Conservation (phyloP, 768 basidiomycete genomes). For the Mycena rebaudengoi region DNA sequence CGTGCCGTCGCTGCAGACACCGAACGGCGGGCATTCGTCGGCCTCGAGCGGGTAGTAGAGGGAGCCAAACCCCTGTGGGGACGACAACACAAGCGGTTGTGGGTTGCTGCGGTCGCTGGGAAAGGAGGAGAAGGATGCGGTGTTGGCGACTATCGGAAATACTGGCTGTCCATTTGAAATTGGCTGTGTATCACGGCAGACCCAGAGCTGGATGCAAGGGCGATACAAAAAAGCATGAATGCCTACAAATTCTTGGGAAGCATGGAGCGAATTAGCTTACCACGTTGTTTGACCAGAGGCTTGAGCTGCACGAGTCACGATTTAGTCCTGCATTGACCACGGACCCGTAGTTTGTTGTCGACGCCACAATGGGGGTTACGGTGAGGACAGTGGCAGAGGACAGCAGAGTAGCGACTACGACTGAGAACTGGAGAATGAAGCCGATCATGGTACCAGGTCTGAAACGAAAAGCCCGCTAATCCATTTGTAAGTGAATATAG, state of each 20-base stretch:
- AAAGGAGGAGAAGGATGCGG: constrained; percentile 7
- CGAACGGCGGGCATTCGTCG: constrained; percentile 20
- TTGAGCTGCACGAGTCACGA: constrained; percentile 23
- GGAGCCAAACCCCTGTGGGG: constrained; percentile 13
- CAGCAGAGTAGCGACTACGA: too few relatives aligned
- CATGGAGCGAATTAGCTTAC: too few relatives aligned
- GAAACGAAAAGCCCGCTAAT: too few relatives aligned
- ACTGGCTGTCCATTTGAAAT: neutral
- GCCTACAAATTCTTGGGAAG: too few relatives aligned
- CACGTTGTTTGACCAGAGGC: constrained; percentile 6
- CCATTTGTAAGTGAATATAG: too few relatives aligned
- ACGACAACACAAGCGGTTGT: constrained; percentile 2
- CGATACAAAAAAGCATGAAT: too few relatives aligned
- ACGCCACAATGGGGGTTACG: constrained; percentile 19
- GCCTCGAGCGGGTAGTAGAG: constrained; percentile 14
- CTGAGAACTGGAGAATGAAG: too few relatives aligned
- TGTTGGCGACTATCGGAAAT: constrained; percentile 5
- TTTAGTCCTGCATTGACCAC: neutral
- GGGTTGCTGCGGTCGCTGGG: neutral
- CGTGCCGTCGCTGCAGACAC: constrained; percentile 17
- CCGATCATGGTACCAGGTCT: too few relatives aligned
- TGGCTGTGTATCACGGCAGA: constrained; percentile 23
- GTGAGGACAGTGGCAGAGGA: too few relatives aligned
- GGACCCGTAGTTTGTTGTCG: constrained; percentile 20
- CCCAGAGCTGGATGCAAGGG: constrained; percentile 15